Percentiles rank a stretch among this genome's conserved stretches.
phyloP scores from a whole-genome alignment of 805 yeast species.

The Starmerella kuoi region DNA sequence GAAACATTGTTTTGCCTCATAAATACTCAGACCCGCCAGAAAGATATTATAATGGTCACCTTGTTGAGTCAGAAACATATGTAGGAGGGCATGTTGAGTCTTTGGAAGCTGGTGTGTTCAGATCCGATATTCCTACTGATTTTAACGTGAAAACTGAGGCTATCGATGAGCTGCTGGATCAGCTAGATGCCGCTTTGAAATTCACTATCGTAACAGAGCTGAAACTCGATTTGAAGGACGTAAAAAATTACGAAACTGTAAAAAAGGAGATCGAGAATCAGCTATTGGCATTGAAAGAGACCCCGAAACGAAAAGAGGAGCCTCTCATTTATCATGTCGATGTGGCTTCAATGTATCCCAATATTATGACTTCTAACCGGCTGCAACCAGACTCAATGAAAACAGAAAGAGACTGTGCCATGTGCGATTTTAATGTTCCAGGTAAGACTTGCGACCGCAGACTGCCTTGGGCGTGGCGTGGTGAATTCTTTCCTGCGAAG shows the following conservation, averaged over 20 bases:
- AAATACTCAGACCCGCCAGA: constrained; percentile 92
- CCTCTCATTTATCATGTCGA: constrained; percentile 95
- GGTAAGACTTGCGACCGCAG: constrained; percentile 88
- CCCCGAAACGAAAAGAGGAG: constrained; percentile 55
- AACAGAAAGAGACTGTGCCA: constrained; percentile 86
- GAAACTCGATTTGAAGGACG: constrained; percentile 49
- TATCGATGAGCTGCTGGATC: constrained; percentile 62
- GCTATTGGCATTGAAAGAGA: constrained; percentile 46
- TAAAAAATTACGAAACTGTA: constrained; percentile 61
- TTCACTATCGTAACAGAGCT: constrained; percentile 80
- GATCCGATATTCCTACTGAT: constrained; percentile 69
- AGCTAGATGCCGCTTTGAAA: constrained; percentile 62
- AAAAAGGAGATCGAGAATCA: constrained; percentile 42
- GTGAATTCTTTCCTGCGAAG: constrained; percentile 84
- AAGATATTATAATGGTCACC: constrained; percentile 86
- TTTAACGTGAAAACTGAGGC: constrained; percentile 74
- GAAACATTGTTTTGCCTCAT: constrained; percentile 71
- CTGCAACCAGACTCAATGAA: constrained; percentile 97
- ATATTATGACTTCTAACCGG: constrained; percentile 94
- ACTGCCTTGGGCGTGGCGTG: constrained; percentile 96
- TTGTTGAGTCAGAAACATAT: constrained; percentile 88
- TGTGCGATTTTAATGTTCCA: constrained; percentile 93
- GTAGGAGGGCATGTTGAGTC: constrained; percentile 99
- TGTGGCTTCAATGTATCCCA: constrained; percentile 99
- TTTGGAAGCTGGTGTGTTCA: constrained; percentile 91